phyloP scores from a whole-genome alignment of 2,329 filamentous ascomycete genomes.

The Lachnellula hyalina region DNA sequence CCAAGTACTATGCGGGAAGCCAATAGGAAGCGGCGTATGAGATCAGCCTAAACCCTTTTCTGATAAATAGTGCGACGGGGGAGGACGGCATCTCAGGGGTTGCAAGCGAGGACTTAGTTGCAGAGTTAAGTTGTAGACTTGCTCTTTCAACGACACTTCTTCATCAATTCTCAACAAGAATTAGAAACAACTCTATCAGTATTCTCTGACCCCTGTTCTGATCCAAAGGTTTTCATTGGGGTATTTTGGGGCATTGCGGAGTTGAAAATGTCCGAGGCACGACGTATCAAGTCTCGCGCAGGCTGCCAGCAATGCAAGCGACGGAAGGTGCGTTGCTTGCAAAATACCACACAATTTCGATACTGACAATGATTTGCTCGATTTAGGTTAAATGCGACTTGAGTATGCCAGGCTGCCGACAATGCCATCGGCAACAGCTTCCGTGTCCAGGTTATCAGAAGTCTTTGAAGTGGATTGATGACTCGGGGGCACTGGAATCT shows the following conservation, averaged over 20 bases:
- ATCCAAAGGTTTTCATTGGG: neutral
- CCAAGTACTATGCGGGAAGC: neutral
- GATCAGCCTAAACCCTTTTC: neutral
- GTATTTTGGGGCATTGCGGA: neutral
- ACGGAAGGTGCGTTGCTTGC: slow-evolving; percentile 2
- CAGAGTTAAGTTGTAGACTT: neutral
- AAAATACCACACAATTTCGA: neutral
- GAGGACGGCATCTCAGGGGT: neutral
- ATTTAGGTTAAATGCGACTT: slow-evolving; percentile 5
- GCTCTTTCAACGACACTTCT: neutral
- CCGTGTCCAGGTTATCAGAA: slow-evolving; percentile 10
- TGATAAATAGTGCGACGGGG: neutral
- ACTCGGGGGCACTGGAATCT: neutral
- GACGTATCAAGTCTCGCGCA: slow-evolving; percentile 9
- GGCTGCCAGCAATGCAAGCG: slow-evolving; percentile 10
- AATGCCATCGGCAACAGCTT: slow-evolving; percentile 8
- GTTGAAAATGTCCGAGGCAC: slow-evolving; percentile 6
- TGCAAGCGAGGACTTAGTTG: neutral
- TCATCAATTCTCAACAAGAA: neutral
- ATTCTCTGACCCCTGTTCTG: neutral
- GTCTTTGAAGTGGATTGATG: slow-evolving; percentile 7
- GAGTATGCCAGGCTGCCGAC: slow-evolving; percentile 1
- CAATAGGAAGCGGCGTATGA: neutral
- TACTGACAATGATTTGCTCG: neutral
- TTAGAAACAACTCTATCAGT: neutral